Percentiles rank a stretch among this genome's conserved stretches.
These are phyloP conservation scores for Trichoderma atroviride DNA, from an alignment of 2,329 filamentous ascomycete species.

Conservation along the genomic window DNA sequence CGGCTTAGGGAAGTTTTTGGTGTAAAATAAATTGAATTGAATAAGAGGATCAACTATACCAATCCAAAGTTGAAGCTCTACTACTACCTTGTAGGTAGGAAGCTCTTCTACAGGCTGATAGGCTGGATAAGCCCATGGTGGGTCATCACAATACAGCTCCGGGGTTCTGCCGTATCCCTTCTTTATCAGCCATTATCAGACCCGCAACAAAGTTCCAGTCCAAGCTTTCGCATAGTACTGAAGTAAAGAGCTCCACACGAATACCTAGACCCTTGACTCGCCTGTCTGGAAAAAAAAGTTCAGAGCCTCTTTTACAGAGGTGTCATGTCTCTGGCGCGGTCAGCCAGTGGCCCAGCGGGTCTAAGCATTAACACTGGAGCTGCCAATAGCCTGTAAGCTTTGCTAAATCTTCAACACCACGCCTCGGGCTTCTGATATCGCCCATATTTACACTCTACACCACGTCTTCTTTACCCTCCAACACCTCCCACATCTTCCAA, in stretches of 20 bases:
- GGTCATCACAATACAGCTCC: neutral
- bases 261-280: constrained; percentile 25
- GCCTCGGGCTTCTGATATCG: constrained; percentile 9
- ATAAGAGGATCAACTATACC: neutral
- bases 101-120: constrained; percentile 11
- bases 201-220: constrained; percentile 2
- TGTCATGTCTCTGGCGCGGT: constrained; percentile 56
- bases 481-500: neutral
- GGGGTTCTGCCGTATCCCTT: constrained; percentile 25
- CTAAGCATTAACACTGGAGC: constrained; percentile 66
- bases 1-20: neutral
- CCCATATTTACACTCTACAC: neutral
- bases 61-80: constrained; percentile 17
- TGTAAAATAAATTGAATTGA: neutral
- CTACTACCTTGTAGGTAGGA: neutral
- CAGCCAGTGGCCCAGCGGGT: constrained; percentile 61
- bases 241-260: constrained; percentile 26
- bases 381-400: constrained; percentile 53
- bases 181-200: constrained; percentile 7
- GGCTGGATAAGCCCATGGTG: neutral
- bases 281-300: constrained; percentile 22
- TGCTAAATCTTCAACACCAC: constrained; percentile 27
- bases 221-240: constrained; percentile 12
- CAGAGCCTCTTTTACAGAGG: constrained; percentile 28
- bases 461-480: neutral